phyloP scores from a whole-genome alignment of 2,329 filamentous ascomycete species.

The Stemphylium vesicarium region DNA sequence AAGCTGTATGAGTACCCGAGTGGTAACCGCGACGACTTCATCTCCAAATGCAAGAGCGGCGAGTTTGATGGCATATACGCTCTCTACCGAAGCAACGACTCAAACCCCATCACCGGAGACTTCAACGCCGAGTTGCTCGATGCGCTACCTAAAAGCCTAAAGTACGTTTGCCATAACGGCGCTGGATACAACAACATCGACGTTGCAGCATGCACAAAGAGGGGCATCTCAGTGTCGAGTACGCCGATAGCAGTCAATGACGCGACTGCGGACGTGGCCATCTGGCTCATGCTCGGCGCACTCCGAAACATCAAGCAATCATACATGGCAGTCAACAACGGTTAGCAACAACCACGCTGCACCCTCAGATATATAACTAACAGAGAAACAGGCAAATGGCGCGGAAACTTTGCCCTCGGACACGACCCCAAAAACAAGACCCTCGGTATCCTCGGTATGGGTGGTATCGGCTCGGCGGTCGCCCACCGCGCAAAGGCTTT shows the following conservation, averaged over 20 bases:
- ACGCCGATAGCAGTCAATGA: conserved; percentile 59
- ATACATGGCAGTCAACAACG: conserved; percentile 54
- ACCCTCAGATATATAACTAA: conserved; percentile 7
- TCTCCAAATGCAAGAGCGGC: conserved; percentile 61
- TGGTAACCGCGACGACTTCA: conserved; percentile 62
- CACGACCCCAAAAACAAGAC: conserved; percentile 61
- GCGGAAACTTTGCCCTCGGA: conserved; percentile 56
- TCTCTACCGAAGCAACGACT: conserved; percentile 65
- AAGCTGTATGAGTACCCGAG: conserved; percentile 59
- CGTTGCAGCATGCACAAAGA: conserved; percentile 58
- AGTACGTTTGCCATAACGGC: conserved; percentile 57
- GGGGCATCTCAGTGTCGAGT: conserved; percentile 53
- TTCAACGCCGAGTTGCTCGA: conserved; percentile 55
- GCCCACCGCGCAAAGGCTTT: conserved; percentile 59
- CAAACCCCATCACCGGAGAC: conserved; percentile 57
- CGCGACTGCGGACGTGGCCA: conserved; percentile 58
- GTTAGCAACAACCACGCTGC: conserved; percentile 32
- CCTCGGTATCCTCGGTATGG: conserved; percentile 66
- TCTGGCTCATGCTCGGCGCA: conserved; percentile 60
- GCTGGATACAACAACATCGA: conserved; percentile 69
- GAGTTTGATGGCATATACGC: conserved; percentile 62
- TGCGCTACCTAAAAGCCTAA: conserved; percentile 51
- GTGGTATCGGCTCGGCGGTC: conserved; percentile 62
- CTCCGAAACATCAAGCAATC: conserved; percentile 58
- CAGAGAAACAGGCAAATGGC: conserved; percentile 47